phyloP scores from a whole-genome alignment of 208 protist species.

The Trypanosoma vivax region DNA sequence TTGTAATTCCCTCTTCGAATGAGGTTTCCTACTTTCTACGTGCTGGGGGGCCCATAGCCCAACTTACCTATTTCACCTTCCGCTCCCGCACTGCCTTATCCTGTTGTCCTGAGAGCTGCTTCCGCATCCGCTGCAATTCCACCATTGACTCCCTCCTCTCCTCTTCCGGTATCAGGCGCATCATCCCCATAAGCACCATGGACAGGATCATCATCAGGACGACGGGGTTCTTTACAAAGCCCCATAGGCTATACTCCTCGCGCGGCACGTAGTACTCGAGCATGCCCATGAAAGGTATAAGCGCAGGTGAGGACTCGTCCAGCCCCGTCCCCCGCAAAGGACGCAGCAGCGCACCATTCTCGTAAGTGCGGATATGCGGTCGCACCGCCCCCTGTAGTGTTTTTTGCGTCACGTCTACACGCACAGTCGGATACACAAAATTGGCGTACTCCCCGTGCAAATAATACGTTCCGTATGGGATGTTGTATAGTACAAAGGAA shows the following conservation, averaged over 20 bases:
- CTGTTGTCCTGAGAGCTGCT: slow-evolving; percentile 36
- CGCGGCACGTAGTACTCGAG: slow-evolving; percentile 74
- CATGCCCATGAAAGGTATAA: slow-evolving; percentile 44
- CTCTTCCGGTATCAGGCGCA: slow-evolving; percentile 79
- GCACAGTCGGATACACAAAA: slow-evolving; percentile 72
- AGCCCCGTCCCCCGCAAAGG: slow-evolving; percentile 58
- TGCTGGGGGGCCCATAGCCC: too few species aligned
- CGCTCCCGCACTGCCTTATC: background rate
- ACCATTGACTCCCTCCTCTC: slow-evolving; percentile 59
- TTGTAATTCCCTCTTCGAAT: too few species aligned
- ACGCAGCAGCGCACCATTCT: slow-evolving; percentile 56
- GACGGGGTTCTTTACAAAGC: slow-evolving; percentile 73
- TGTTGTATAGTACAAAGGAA: slow-evolving; percentile 56
- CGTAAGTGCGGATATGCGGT: slow-evolving; percentile 51
- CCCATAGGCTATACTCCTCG: slow-evolving; percentile 55
- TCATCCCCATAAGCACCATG: slow-evolving; percentile 45
- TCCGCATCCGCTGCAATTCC: slow-evolving; percentile 55
- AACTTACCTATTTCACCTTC: too few species aligned
- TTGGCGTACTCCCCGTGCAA: slow-evolving; percentile 76
- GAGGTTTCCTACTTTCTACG: too few species aligned
- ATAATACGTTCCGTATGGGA: slow-evolving; percentile 78
- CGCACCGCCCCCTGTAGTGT: slow-evolving; percentile 17
- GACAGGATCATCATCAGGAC: slow-evolving; percentile 76
- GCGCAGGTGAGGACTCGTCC: slow-evolving; percentile 53
- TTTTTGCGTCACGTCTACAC: slow-evolving; percentile 49